phyloP scores from a whole-genome alignment of 345 rosid genomes.

The Xanthoceras sorbifolium region DNA sequence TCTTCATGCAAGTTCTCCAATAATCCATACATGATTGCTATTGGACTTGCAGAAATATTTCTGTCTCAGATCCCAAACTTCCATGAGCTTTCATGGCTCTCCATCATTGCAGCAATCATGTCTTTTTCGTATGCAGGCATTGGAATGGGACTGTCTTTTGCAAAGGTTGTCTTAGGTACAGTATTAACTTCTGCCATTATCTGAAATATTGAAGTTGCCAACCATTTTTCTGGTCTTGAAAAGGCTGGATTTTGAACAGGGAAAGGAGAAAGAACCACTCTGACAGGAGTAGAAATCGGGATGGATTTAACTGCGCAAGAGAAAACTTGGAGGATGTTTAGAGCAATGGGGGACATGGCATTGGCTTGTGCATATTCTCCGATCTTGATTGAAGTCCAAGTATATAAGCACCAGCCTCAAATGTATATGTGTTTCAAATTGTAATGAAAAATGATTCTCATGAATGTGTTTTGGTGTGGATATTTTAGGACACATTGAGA shows the following conservation, averaged over 20 bases:
- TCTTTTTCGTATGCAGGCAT: conserved; percentile 50
- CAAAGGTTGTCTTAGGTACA: conserved; percentile 38
- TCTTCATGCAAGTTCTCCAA: conserved; percentile 52
- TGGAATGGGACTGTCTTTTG: conserved; percentile 54
- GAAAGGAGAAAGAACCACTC: conserved; percentile 9
- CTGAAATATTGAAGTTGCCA: not conserved
- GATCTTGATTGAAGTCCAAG: conserved; percentile 28
- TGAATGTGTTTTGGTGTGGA: not conserved
- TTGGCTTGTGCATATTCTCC: conserved; percentile 28
- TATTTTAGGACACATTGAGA: conserved; percentile 45
- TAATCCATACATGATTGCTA: conserved; percentile 58
- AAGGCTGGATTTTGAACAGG: conserved; percentile 9
- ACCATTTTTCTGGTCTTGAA: not conserved
- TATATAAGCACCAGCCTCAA: not conserved
- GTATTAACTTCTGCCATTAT: not conserved
- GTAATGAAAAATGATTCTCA: not conserved
- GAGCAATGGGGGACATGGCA: conserved; percentile 31
- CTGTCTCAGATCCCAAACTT: conserved; percentile 54
- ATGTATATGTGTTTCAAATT: not conserved
- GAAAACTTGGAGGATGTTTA: conserved; percentile 27
- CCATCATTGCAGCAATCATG: conserved; percentile 52
- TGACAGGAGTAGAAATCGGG: conserved; percentile 31
- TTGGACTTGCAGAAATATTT: conserved; percentile 46
- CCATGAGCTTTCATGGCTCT: conserved; percentile 58
- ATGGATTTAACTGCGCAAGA: conserved; percentile 15